Evolutionary conservation across 371 early-diverging fungal species (phyloP), one percentile per base, ranked within the genome.

Genomic region (Actinomortierella ambigua): DNA sequence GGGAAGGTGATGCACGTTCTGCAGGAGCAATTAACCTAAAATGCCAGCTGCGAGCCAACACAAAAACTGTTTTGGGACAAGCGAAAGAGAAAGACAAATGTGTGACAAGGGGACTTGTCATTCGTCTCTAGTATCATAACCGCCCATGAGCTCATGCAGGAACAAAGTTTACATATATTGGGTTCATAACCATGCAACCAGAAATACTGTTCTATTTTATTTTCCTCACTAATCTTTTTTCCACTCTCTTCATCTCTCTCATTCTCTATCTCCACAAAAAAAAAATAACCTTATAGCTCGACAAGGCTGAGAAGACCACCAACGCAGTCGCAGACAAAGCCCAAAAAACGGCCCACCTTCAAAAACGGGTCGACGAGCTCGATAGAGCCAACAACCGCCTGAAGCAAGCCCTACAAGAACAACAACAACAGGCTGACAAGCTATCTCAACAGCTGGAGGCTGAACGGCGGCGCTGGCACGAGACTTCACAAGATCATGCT

Each of bases 261-360:
- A 5, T 29, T 44, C 28, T 48, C 43, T 40, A 23, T 46, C 9
- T 34, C 14, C n/a, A n/a, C n/a, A n/a, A n/a, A n/a, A n/a, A n/a
- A n/a, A n/a, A n/a, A n/a, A n/a, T n/a, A n/a, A n/a, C n/a, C n/a
- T 46, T 27, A 50, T 53, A 71, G 73, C 73, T 71, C 29, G 73
- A 71, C 41, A 71, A 66, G 39, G 65, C 73, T 17, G 73, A 71
- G 51, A 65, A 55, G 59, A 55, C 66, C 9, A 66, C 73, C 3
- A 24, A 62, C 2, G 13, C 26, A 8, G 62, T 63, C 2, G 47
- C 44, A 6, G 73, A 71, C 17, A 71, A 66, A 23, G 50, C 59
- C 23, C 44, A 56, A 23, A 71, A 65, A 29, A 42, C 52, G 8
- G 42, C 58, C 14, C 60, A 49, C 1, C 66, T 66, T 0, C 73